These are phyloP conservation scores for Pelargonium cotyledonis DNA, from an alignment of 441 rosid species.

Conservation along the genomic window DNA sequence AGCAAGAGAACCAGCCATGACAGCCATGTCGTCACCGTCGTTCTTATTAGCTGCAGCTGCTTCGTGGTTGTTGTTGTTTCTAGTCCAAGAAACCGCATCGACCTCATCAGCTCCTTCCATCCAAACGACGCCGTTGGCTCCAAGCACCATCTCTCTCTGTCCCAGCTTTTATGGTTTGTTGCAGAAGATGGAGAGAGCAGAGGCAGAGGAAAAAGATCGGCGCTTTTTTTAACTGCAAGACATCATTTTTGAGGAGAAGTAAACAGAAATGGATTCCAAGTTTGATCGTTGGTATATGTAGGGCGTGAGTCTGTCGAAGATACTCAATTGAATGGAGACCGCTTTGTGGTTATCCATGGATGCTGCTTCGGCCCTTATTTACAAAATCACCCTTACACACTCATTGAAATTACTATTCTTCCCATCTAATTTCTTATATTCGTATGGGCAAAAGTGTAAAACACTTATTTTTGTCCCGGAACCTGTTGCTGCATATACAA, in stretches of 20 bases:
- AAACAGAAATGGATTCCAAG: slow-evolving; percentile 19
- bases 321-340: slow-evolving; percentile 9
- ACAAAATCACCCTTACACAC: too few species aligned
- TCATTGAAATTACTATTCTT: too few species aligned
- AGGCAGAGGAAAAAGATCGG: slow-evolving; percentile 24
- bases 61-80: slow-evolving; percentile 30
- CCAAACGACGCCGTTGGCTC: slow-evolving; percentile 54
- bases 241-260: slow-evolving; percentile 18
- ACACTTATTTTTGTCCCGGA: too few species aligned
- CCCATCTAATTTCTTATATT: too few species aligned
- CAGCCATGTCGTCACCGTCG: slow-evolving; percentile 18
- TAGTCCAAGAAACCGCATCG: slow-evolving; percentile 53
- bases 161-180: neutral
- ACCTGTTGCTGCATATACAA: too few species aligned
- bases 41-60: too few species aligned
- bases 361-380: too few species aligned
- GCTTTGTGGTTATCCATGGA: neutral
- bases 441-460: too few species aligned
- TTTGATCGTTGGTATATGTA: slow-evolving; percentile 12
- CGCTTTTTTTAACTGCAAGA: slow-evolving; percentile 14
- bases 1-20: slow-evolving; percentile 31
- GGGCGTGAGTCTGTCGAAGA: neutral
- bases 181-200: neutral
- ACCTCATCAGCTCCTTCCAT: slow-evolving; percentile 45
- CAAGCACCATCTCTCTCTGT: slow-evolving; percentile 44